Evolutionary conservation across 2,329 filamentous ascomycete genomes (phyloP).

Genomic region (Pseudopyrenochaeta lycopersici): DNA sequence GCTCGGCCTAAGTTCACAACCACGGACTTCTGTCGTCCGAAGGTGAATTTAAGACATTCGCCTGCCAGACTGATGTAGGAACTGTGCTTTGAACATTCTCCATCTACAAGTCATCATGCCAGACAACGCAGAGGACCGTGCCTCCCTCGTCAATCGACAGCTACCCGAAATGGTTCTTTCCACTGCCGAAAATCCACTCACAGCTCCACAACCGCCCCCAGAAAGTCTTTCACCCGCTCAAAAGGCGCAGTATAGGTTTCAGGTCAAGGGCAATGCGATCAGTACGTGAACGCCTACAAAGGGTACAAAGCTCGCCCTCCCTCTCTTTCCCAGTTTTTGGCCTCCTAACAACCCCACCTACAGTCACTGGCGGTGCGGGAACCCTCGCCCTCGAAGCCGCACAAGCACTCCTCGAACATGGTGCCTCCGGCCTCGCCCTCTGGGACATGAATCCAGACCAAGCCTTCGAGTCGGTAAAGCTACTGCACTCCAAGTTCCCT

Average conservation of each 20-base stretch:
- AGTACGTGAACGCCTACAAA: slow-evolving; percentile 50
- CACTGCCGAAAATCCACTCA: slow-evolving; percentile 54
- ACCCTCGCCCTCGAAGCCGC: slow-evolving; percentile 67
- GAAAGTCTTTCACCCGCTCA: slow-evolving; percentile 52
- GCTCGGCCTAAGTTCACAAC: not conserved
- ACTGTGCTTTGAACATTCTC: too few relatives aligned
- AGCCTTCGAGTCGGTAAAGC: slow-evolving; percentile 53
- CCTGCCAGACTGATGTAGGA: too few relatives aligned
- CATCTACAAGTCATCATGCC: slow-evolving; percentile 35
- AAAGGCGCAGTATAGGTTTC: slow-evolving; percentile 59
- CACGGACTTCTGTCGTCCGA: slow-evolving; percentile 24
- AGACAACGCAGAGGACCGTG: slow-evolving; percentile 50
- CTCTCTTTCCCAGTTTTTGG: not conserved
- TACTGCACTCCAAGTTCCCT: slow-evolving; percentile 65
- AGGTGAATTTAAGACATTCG: not conserved
- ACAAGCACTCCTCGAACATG: slow-evolving; percentile 74
- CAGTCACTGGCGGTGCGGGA: slow-evolving; percentile 73
- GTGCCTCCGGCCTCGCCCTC: slow-evolving; percentile 66
- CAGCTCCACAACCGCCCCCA: slow-evolving; percentile 55
- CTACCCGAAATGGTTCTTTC: slow-evolving; percentile 62
- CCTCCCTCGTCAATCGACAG: slow-evolving; percentile 54
- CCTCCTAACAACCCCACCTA: slow-evolving; percentile 1
- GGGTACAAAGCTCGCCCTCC: slow-evolving; percentile 16
- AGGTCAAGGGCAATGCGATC: slow-evolving; percentile 63
- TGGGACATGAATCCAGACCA: slow-evolving; percentile 65